phyloP scores from a whole-genome alignment of 306 rosid genomes.

The Erythrophleum fordii region DNA sequence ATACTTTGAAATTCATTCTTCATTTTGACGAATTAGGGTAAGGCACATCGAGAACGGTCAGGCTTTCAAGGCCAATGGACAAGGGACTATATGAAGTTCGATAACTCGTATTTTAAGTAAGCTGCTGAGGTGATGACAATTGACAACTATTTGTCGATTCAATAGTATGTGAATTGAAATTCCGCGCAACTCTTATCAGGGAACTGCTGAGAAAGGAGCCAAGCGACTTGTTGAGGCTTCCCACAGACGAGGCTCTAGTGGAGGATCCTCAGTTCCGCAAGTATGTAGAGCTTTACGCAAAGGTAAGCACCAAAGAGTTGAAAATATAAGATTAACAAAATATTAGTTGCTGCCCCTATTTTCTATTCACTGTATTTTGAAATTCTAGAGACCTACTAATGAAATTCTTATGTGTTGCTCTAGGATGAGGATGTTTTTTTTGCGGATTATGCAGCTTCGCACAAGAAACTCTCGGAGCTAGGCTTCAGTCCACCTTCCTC shows the following conservation, averaged over 20 bases:
- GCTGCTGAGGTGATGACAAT: slow-evolving; percentile 4
- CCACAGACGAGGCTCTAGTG: slow-evolving; percentile 69
- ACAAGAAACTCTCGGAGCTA: slow-evolving; percentile 85
- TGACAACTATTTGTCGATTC: background rate
- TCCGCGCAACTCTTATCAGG: slow-evolving; percentile 41
- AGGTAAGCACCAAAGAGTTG: slow-evolving; percentile 40
- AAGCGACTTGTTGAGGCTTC: slow-evolving; percentile 62
- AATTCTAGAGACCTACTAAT: background rate
- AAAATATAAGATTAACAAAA: background rate
- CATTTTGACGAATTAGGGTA: slow-evolving; percentile 58
- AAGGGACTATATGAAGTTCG: slow-evolving; percentile 68
- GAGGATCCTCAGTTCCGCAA: slow-evolving; percentile 55
- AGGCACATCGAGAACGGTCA: slow-evolving; percentile 79
- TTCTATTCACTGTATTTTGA: too few species aligned
- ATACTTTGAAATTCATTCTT: slow-evolving; percentile 12
- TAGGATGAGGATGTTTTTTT: slow-evolving; percentile 80
- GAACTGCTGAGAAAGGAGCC: slow-evolving; percentile 56
- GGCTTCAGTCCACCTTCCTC: slow-evolving; percentile 51
- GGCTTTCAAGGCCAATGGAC: slow-evolving; percentile 88
- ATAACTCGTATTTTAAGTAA: slow-evolving; percentile 88
- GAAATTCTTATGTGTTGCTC: slow-evolving; percentile 24
- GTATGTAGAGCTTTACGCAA: slow-evolving; percentile 69
- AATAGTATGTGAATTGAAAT: background rate
- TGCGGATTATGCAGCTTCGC: slow-evolving; percentile 72
- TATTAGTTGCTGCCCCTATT: background rate